Percentiles rank a stretch among this genome's conserved stretches.
phyloP scores from a whole-genome alignment of 805 yeast genomes.

The Starmerella powellii region DNA sequence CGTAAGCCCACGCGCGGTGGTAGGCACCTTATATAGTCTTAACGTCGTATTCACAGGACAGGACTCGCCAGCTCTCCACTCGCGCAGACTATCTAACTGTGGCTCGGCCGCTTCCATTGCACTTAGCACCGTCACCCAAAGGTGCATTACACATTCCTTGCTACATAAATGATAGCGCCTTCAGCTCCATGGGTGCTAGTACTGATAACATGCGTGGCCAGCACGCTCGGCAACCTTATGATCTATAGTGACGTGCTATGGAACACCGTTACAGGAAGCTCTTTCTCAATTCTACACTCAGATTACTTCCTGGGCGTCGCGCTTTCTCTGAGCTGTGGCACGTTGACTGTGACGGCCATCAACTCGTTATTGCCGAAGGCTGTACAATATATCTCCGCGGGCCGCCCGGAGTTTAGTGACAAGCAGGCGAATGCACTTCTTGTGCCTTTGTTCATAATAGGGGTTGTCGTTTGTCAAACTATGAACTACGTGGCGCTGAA shows the following conservation, averaged over 20 bases:
- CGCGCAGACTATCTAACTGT: too few species aligned
- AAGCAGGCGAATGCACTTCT: conserved; percentile 32
- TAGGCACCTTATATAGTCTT: too few species aligned
- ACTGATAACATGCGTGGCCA: conserved; percentile 51
- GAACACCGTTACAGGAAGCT: conserved; percentile 35
- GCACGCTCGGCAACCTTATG: conserved; percentile 57
- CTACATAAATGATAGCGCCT: not conserved
- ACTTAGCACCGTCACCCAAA: not conserved
- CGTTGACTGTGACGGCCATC: conserved; percentile 63
- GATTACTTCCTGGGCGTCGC: conserved; percentile 60
- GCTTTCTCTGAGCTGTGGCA: conserved; percentile 69
- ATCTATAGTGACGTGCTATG: conserved; percentile 52
- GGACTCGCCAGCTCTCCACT: too few species aligned
- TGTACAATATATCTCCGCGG: conserved; percentile 33
- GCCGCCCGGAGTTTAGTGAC: conserved; percentile 20
- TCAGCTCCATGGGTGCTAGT: conserved; percentile 27
- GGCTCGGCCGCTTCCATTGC: too few species aligned
- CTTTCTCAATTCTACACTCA: conserved; percentile 47
- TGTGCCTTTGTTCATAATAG: conserved; percentile 41
- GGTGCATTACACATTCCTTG: not conserved
- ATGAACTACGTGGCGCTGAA: conserved; percentile 60
- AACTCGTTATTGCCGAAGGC: conserved; percentile 68
- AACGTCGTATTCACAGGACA: too few species aligned
- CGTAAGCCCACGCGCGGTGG: too few species aligned
- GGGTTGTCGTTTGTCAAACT: conserved; percentile 46